Base-by-base conservation (phyloP, 805 yeast species). In the Candida coleopterorum region DNA sequence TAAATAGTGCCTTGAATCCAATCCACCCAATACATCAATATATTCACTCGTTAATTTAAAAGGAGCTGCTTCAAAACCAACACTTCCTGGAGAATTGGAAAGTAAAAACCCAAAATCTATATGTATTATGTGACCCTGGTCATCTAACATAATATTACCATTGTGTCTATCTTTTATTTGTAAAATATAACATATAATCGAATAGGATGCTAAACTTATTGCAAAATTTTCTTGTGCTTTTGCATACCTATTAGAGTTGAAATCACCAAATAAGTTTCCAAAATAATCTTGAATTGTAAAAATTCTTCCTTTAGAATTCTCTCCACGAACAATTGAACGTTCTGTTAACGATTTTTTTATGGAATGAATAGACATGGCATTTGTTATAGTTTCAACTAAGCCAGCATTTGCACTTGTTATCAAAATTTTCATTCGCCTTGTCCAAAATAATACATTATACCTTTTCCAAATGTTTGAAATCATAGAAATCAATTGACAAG, bases 51-150 rank as follows among this genome's bases (percentile, higher is more conserved):
- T 87, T 12, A 93, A 68, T 56, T 93, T 93, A 70, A 93, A 93
- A 1, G 98, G 97, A 1, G 97, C 96, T 1, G 96, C 94, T 55
- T 93, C 99, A 56, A 93, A 89, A 0, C 97, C 96, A 38, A 93
- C 88, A 33, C 95, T 83, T 3, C 98, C 98, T 0, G 99, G 99
- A 0, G 97, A 82, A 53, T 93, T 90, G 0, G 96, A 86, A 3
- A 90, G 68, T 55, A 90, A 61, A 57, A 87, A 90, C 0, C 98
- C 98, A 64, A 93, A 93, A 61, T 93, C 98, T 48, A 93, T 93
- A 58, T 86, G 95, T 31, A 90, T 79, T 9, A 93, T 83, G 54
- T 93, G 98, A 0, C 98, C 98, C 41, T 90, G 95, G 40, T 82
- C 79, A 53, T 93, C 98, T 26, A 90, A 68, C 98, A 93, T 90